Conservation (phyloP, 192 early-diverging fungal genomes). For the Coemansia sp. region DNA sequence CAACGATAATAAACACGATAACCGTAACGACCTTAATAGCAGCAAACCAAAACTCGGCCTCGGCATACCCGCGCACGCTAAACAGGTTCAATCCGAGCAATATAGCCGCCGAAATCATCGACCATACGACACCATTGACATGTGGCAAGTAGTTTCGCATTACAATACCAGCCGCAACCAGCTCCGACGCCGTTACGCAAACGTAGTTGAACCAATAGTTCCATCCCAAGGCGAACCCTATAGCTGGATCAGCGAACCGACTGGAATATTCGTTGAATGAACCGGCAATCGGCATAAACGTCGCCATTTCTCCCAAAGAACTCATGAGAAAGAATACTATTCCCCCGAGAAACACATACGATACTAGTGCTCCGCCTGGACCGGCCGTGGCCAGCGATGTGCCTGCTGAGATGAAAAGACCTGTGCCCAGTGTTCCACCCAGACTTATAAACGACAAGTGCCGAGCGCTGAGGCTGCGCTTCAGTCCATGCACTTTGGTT, state of each 20-base stretch:
- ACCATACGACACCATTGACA: conserved; percentile 48
- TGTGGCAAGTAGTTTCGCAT: conserved; percentile 70
- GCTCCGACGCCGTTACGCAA: conserved; percentile 77
- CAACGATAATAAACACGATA: conserved; percentile 80
- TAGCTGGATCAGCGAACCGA: conserved; percentile 82
- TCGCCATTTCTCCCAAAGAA: conserved; percentile 85
- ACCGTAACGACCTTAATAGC: conserved; percentile 83
- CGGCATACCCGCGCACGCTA: conserved; percentile 83
- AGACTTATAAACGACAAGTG: conserved; percentile 78
- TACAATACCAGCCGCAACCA: conserved; percentile 80
- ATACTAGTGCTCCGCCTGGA: conserved; percentile 78
- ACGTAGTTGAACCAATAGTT: conserved; percentile 75
- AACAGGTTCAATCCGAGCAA: conserved; percentile 75
- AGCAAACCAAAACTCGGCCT: conserved; percentile 84
- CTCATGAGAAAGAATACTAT: conserved; percentile 78
- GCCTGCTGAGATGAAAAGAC: conserved; percentile 84
- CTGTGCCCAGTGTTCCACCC: conserved; percentile 82
- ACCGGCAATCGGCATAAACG: conserved; percentile 80
- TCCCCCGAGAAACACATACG: conserved; percentile 71
- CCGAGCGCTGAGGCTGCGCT: conserved; percentile 70
- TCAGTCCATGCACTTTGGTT: conserved; percentile 30
- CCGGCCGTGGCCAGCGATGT: conserved; percentile 77
- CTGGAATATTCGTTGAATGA: conserved; percentile 79
- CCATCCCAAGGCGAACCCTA: conserved; percentile 75
- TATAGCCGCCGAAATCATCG: conserved; percentile 60